These are phyloP conservation scores for Spathaspora passalidarum DNA, from an alignment of 805 yeast species.

Conservation along the genomic window DNA sequence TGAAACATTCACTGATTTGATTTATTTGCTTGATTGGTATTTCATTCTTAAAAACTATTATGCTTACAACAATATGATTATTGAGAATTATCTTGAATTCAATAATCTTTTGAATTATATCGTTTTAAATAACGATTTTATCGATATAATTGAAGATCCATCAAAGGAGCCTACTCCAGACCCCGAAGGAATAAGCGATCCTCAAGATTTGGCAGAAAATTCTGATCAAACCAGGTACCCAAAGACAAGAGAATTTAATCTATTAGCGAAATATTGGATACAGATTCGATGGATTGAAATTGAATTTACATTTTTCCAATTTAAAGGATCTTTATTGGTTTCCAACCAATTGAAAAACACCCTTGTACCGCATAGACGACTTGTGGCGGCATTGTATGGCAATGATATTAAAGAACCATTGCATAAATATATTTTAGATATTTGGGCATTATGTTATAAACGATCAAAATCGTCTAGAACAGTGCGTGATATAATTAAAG, in stretches of 20 bases:
- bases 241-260: constrained; percentile 12
- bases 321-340: constrained; percentile 22
- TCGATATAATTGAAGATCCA: constrained; percentile 16
- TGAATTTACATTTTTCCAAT: constrained; percentile 25
- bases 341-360: constrained; percentile 23
- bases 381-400: constrained; percentile 17
- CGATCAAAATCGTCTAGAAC: constrained; percentile 10
- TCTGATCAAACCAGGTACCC: constrained; percentile 5
- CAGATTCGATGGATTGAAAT: constrained; percentile 26
- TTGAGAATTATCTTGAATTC: constrained; percentile 26
- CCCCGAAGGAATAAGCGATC: neutral
- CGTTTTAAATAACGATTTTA: constrained; percentile 15
- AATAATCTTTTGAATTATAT: constrained; percentile 21
- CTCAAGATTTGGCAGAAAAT: neutral
- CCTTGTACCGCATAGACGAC: constrained; percentile 20
- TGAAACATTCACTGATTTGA: constrained; percentile 21
- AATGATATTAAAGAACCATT: constrained; percentile 7
- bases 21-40: constrained; percentile 25
- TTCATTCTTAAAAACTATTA: constrained; percentile 20
- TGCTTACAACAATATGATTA: constrained; percentile 14
- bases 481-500: constrained; percentile 12
- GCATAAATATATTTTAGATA: constrained; percentile 7
- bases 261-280: constrained; percentile 23
- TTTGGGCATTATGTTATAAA: constrained; percentile 22
- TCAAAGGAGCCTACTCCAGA: constrained; percentile 6